Base-by-base conservation (phyloP, 768 basidiomycete species). In the Termitomyces titanicus region DNA sequence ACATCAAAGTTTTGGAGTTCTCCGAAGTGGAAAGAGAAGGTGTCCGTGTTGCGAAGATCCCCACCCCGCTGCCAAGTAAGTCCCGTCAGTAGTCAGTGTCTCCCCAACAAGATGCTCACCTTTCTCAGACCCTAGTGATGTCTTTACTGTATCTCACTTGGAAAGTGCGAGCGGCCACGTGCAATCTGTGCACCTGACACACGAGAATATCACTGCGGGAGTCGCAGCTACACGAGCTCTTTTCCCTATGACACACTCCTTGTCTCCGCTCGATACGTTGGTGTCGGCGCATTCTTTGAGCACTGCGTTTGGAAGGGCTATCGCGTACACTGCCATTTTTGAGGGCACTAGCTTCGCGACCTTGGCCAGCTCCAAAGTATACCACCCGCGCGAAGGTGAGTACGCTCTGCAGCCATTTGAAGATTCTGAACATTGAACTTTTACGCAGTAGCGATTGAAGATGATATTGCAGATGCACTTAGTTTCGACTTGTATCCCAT, bases 181-280 rank as follows among this genome's bases (percentile, higher is more conserved):
- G 8, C 80, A 79, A 53, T 86, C 80, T 22, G 80, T 79, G 8
- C 84, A 85, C 56, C 71, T 94, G 31, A 91, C 91, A 0, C 91
- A 94, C 66, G 80, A 89, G 67, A 94, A 93, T 60, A 66, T 96
- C 55, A 95, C 92, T 2, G 91, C 94, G 3, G 94, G 92, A 33
- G 87, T 94, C n/a, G 84, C 92, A 0, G 89, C 88, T 3, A 74
- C 84, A 22, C 85, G 89, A 34, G 81, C 85, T 5, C 66, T 94
- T 20, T 82, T 96, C 61, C 93, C 94, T 2, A 73, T 84, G 10
- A 81, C 88, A 22, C 83, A 84, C 62, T 74, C 82, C 12, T 62
- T 93, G 39, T 82, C 88, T 5, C 72, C 85, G 6, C 68, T 88
- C 49, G 94, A 97, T 68, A 89, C 87, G 7, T 73, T 98, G 33